Conservation (phyloP, 2,329 filamentous ascomycete genomes). For the Diaporthe nobilis region DNA sequence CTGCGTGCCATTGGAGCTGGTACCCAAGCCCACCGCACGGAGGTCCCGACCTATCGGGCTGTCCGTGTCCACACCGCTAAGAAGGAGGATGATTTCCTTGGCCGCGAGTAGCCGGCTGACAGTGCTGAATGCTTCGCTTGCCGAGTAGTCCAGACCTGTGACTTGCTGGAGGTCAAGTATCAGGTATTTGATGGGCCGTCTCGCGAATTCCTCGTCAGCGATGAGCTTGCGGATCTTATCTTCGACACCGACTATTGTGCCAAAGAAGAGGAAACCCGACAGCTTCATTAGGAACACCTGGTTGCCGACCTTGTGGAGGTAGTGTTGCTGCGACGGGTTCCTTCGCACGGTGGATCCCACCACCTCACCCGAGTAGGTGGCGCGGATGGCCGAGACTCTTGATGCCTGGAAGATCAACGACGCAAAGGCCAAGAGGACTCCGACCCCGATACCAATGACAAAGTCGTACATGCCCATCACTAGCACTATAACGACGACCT, state of each 20-base stretch:
- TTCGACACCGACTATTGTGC: conserved; percentile 96
- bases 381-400: conserved; percentile 87
- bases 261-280: conserved; percentile 97
- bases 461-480: conserved; percentile 99
- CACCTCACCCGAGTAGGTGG: conserved; percentile 89
- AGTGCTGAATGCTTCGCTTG: conserved; percentile 93
- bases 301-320: conserved; percentile 85
- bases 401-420: conserved; percentile 94
- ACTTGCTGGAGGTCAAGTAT: conserved; percentile 92
- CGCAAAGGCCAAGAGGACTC: conserved; percentile 91
- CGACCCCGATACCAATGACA: conserved; percentile 91
- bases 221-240: conserved; percentile 86
- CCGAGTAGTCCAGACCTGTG: conserved; percentile 94
- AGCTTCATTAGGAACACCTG: conserved; percentile 95
- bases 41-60: conserved; percentile 84
- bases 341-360: conserved; percentile 93
- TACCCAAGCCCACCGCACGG: conserved; percentile 85
- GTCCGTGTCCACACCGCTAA: conserved; percentile 85
- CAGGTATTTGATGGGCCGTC: conserved; percentile 87
- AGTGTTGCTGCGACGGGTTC: conserved; percentile 90
- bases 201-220: conserved; percentile 83
- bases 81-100: conserved; percentile 83
- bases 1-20: conserved; percentile 73
- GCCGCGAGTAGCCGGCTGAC: conserved; percentile 87
- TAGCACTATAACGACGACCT: conserved; percentile 88